Conservation (phyloP, 2,329 filamentous ascomycete genomes). For the Fusarium aywerte region DNA sequence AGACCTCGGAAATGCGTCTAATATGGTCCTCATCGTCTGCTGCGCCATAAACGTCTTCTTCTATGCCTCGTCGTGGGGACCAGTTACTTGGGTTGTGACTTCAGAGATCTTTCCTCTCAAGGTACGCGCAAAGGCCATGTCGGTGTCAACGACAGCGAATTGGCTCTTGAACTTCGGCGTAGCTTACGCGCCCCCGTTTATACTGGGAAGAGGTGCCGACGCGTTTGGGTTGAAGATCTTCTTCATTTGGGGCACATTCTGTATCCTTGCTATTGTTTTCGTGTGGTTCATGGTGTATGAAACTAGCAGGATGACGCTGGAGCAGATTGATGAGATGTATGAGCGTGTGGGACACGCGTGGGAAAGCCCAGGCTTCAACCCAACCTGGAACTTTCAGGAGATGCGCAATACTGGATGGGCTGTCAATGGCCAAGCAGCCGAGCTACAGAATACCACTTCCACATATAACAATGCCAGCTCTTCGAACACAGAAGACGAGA, state of each 20-base stretch:
- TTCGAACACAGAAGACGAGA: slow-evolving; percentile 20
- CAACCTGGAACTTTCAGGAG: slow-evolving; percentile 76
- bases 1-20: slow-evolving; percentile 58
- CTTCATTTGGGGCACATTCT: slow-evolving; percentile 84
- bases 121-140: slow-evolving; percentile 78
- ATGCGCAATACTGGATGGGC: slow-evolving; percentile 70
- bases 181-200: slow-evolving; percentile 85
- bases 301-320: slow-evolving; percentile 79
- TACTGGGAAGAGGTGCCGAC: slow-evolving; percentile 72
- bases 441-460: slow-evolving; percentile 39
- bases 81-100: slow-evolving; percentile 79
- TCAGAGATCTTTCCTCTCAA: slow-evolving; percentile 77
- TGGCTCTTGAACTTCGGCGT: slow-evolving; percentile 85
- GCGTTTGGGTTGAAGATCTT: slow-evolving; percentile 79
- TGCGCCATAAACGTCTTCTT: slow-evolving; percentile 79
- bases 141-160: slow-evolving; percentile 79
- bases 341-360: slow-evolving; percentile 75
- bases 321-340: slow-evolving; percentile 84
- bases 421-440: slow-evolving; percentile 59
- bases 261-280: slow-evolving; percentile 75
- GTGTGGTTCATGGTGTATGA: slow-evolving; percentile 81
- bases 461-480: slow-evolving; percentile 42
- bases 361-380: slow-evolving; percentile 74
- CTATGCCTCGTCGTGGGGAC: slow-evolving; percentile 82
- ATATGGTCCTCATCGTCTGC: slow-evolving; percentile 71